These are phyloP conservation scores for Yamadazyma songkhlaensis DNA, from an alignment of 1,139 yeast genomes.

Conservation along the genomic window DNA sequence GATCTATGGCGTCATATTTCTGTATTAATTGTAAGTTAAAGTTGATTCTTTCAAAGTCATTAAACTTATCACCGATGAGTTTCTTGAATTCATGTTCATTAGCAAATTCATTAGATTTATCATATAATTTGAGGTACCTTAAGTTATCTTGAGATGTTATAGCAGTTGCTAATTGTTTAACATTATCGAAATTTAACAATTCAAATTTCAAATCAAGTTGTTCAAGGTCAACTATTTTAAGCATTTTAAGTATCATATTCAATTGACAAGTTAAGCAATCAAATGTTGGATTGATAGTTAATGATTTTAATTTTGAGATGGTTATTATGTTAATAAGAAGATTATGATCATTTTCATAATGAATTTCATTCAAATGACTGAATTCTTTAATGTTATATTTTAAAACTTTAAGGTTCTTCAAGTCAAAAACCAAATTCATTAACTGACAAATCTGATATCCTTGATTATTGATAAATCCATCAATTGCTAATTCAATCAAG, in stretches of 20 bases:
- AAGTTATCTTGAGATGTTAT: constrained; percentile 4
- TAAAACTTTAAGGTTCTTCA: constrained; percentile 4
- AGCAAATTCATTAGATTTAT: constrained; percentile 13
- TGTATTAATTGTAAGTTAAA: constrained; percentile 8
- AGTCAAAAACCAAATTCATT: constrained; percentile 7
- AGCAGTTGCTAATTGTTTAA: constrained; percentile 5
- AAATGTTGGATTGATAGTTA: constrained; percentile 12
- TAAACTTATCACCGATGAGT: constrained; percentile 3
- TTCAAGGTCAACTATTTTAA: constrained; percentile 5
- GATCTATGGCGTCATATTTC: constrained; percentile 4
- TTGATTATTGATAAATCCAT: constrained; percentile 11
- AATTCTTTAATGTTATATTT: constrained; percentile 10
- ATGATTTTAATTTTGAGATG: constrained; percentile 4
- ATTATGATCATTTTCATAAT: constrained; percentile 9
- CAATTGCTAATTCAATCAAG: constrained; percentile 6
- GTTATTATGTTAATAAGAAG: constrained; percentile 6
- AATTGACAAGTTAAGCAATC: constrained; percentile 15
- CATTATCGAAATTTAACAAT: constrained; percentile 8
- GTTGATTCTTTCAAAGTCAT: constrained; percentile 9
- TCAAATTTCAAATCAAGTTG: constrained; percentile 11
- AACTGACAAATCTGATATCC: constrained; percentile 3
- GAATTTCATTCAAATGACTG: constrained; percentile 13
- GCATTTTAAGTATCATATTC: constrained; percentile 6
- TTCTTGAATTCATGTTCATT: constrained; percentile 9
- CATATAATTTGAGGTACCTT: constrained; percentile 9